These are phyloP conservation scores for Heliamphora pulchella DNA, from an alignment of 179 eudicot genomes.

Conservation along the genomic window DNA sequence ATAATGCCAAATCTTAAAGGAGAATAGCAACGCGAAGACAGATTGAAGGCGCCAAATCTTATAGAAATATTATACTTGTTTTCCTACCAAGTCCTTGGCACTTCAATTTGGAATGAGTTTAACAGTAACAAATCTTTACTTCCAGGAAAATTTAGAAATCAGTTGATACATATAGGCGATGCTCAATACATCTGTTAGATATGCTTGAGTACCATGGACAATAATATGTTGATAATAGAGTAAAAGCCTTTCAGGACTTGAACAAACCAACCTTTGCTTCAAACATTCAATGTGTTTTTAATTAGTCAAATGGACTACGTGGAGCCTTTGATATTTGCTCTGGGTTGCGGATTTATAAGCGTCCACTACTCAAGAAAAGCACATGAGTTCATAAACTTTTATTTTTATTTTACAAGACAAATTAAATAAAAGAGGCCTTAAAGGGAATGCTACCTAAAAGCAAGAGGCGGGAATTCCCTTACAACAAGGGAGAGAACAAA, in stretches of 20 bases:
- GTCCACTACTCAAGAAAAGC: not conserved
- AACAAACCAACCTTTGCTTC: not conserved
- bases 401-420: too few species aligned
- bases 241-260: not conserved
- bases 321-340: not conserved
- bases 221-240: not conserved
- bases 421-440: too few species aligned
- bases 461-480: too few species aligned
- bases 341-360: not conserved
- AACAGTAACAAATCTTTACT: not conserved
- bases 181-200: not conserved
- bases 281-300: not conserved
- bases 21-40: not conserved
- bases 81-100: not conserved
- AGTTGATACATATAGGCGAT: not conserved
- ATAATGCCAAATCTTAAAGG: not conserved
- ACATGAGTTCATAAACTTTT: not conserved
- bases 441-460: too few species aligned
- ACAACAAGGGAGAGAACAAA: too few species aligned
- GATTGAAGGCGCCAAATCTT: not conserved
- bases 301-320: not conserved
- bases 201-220: not conserved
- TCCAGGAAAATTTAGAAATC: not conserved
- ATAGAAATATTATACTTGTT: not conserved
- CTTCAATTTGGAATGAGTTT: not conserved